Base-by-base conservation (phyloP, 2,329 filamentous ascomycete species). In the Monilinia aucupariae region DNA sequence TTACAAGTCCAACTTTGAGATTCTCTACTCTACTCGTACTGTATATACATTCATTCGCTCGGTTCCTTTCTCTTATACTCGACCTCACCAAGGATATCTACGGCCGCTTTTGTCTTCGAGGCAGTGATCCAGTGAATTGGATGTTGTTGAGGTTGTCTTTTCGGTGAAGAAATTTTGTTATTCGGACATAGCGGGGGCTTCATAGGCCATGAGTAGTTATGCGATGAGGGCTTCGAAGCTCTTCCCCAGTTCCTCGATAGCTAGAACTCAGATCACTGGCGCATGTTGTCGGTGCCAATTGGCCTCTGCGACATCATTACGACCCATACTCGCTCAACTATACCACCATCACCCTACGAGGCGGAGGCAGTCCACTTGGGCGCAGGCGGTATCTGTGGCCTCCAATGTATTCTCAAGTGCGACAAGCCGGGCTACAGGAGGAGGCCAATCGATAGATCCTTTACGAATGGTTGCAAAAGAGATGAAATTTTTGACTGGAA, bases 401-500 rank as follows among this genome's bases (percentile, higher is more conserved):
- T 82, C 89, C 68, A 88, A 88, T 74, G 82, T 92, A 65, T 87
- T 92, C 68, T 82, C 82, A 69, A 88, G 87, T 73, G 85, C 84
- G 51, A 80, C 88, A 65, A 74, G 76, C 54, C 83, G 69, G 80
- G 84, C 69, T 80, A 66, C 84, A 62, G 80, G 83, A 66, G 85
- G 86, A 69, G 83, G 84, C 64, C 85, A 96, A 78, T 84, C 86
- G 66, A 85, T 96, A 71, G 93, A 97, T 75, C 93, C 93, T 41
- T 82, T 97, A 72, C 85, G 90, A 66, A 89, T 91, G 41, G 92
- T 97, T 41, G 93, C 91, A 66, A 96, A 96, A 78, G 93, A 97
- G 80, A 91, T 99, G 87, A 94, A 96, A 77, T 96, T 92, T 71
- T 79, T 97, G 72, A 96, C 90, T 13, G 92, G 92, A 61, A 96